These are phyloP conservation scores for Candida maris DNA, from an alignment of 805 yeast species.

Conservation along the genomic window DNA sequence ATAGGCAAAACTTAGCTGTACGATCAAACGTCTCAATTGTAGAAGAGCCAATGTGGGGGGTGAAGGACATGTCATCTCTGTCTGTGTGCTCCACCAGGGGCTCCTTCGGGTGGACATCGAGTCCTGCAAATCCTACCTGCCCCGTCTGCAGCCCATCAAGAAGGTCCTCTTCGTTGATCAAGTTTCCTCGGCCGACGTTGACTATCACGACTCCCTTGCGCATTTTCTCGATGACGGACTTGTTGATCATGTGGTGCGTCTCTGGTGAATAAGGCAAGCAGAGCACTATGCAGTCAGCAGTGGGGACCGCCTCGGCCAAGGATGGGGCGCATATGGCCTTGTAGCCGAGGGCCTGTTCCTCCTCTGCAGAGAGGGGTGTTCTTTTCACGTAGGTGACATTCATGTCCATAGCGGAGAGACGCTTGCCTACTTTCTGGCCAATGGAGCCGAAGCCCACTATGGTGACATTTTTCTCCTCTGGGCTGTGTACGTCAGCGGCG, in stretches of 20 bases:
- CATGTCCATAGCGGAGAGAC: conserved; percentile 61
- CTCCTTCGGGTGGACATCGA: conserved; percentile 70
- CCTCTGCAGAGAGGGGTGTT: conserved; percentile 36
- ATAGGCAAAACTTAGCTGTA: conserved; percentile 51
- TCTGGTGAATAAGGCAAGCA: conserved; percentile 64
- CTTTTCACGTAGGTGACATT: conserved; percentile 60
- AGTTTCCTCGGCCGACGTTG: conserved; percentile 72
- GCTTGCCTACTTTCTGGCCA: conserved; percentile 60
- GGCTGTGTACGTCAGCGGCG: conserved; percentile 43
- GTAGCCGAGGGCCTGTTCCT: conserved; percentile 40
- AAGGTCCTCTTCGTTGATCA: conserved; percentile 65
- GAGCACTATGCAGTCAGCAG: conserved; percentile 56
- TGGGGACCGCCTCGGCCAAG: conserved; percentile 36
- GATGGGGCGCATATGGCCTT: conserved; percentile 41
- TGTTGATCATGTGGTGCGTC: conserved; percentile 54
- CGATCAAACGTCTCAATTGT: conserved; percentile 52
- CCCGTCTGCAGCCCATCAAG: conserved; percentile 58
- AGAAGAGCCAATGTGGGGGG: conserved; percentile 74
- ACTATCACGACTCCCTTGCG: conserved; percentile 57
- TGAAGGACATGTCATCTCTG: conserved; percentile 59
- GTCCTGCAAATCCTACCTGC: conserved; percentile 60
- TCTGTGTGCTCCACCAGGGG: conserved; percentile 47
- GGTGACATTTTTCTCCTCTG: conserved; percentile 54
- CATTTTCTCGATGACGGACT: conserved; percentile 41
- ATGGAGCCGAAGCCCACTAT: conserved; percentile 76